These are phyloP conservation scores for Poterioochromonas sp. DNA, from an alignment of 352 stramenopile genomes.

Conservation along the genomic window DNA sequence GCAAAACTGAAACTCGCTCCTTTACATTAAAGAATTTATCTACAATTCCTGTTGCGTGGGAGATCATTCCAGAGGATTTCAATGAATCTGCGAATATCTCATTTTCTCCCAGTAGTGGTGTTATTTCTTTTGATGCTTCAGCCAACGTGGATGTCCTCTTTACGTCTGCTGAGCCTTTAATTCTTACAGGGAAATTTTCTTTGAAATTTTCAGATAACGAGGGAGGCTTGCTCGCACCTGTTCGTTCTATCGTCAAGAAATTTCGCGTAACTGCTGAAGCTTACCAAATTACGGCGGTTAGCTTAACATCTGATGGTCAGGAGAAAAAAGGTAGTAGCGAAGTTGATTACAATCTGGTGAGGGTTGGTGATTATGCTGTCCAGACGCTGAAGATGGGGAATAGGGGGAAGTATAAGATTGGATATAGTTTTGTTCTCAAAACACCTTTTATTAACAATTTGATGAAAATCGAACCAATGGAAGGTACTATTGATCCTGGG, in stretches of 20 bases:
- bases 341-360: slow-evolving; percentile 78
- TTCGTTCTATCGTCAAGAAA: slow-evolving; percentile 19
- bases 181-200: slow-evolving; percentile 17
- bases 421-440: slow-evolving; percentile 62
- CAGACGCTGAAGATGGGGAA: slow-evolving; percentile 74
- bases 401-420: slow-evolving; percentile 82
- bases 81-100: slow-evolving; percentile 41
- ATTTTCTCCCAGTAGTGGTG: slow-evolving; percentile 56
- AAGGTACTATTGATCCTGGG: slow-evolving; percentile 63
- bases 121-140: slow-evolving; percentile 54
- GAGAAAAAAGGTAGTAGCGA: slow-evolving; percentile 32
- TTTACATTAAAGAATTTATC: slow-evolving; percentile 73
- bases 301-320: slow-evolving; percentile 64
- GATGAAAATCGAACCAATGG: slow-evolving; percentile 65
- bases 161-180: background rate
- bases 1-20: slow-evolving; percentile 65
- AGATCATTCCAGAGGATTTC: slow-evolving; percentile 58
- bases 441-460: slow-evolving; percentile 52
- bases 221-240: background rate
- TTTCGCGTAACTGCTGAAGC: slow-evolving; percentile 64
- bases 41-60: slow-evolving; percentile 64
- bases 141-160: background rate
- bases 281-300: slow-evolving; percentile 73
- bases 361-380: slow-evolving; percentile 71
- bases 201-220: slow-evolving; percentile 27